Percentiles rank a stretch among this genome's conserved stretches.
Evolutionary conservation across 108 stramenopile species (phyloP).

Genomic region (Poteriospumella lacustris): DNA sequence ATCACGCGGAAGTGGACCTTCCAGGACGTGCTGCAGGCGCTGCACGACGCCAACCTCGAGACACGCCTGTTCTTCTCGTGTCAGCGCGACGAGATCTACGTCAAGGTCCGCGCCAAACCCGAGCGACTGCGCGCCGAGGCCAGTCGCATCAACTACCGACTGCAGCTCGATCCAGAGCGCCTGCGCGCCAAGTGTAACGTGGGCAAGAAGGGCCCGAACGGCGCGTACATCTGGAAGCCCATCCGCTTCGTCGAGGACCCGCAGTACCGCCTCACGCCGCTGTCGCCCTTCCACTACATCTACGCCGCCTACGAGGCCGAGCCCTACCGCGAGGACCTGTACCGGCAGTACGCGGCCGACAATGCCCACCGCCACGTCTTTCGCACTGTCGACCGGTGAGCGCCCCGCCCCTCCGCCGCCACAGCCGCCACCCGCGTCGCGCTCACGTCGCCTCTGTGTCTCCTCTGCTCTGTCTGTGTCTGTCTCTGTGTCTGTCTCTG

Average conservation of each 20-base stretch:
- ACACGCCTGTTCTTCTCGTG: background rate
- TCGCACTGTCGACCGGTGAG: background rate
- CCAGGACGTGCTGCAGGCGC: background rate
- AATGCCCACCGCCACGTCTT: background rate
- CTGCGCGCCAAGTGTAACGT: too few species aligned
- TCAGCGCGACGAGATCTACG: constrained; percentile 27
- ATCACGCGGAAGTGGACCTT: background rate
- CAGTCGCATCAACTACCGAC: constrained; percentile 3
- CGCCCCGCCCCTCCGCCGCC: too few species aligned
- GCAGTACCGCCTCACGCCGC: too few species aligned
- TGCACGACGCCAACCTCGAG: background rate
- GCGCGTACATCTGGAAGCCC: too few species aligned
- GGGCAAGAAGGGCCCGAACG: too few species aligned
- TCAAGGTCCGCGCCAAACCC: constrained; percentile 10
- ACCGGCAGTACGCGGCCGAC: background rate
- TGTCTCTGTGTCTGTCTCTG: background rate
- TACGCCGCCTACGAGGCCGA: constrained; percentile 15
- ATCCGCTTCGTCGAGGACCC: too few species aligned
- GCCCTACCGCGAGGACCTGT: background rate
- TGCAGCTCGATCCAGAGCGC: too few species aligned
- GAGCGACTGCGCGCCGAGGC: constrained; percentile 26
- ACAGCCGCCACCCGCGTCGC: too few species aligned
- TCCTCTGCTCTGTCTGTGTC: background rate
- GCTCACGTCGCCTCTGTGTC: background rate
- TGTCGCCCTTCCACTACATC: constrained; percentile 5